These are phyloP conservation scores for Anisodus tanguticus DNA, from an alignment of 257 asterid species.

Conservation along the genomic window DNA sequence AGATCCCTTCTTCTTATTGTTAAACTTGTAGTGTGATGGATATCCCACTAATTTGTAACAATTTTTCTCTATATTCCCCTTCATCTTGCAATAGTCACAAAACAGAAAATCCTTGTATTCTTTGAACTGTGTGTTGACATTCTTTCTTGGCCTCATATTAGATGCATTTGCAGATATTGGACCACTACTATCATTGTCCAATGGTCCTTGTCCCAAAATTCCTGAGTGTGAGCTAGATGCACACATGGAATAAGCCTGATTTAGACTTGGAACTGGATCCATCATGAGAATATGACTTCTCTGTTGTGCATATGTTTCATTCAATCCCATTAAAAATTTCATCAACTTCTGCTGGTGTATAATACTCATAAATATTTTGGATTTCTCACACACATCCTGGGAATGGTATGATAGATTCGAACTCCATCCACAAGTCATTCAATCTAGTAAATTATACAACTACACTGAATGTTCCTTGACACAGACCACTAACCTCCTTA, in stretches of 20 bases:
- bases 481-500: too few species aligned
- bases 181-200: too few species aligned
- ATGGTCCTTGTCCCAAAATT: too few species aligned
- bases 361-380: neutral
- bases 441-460: too few species aligned
- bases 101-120: too few species aligned
- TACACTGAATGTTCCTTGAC: neutral
- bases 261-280: neutral
- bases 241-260: too few species aligned
- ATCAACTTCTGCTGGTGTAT: neutral
- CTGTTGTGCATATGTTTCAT: neutral
- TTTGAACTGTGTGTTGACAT: too few species aligned
- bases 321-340: neutral
- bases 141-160: neutral
- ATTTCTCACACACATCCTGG: neutral
- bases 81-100: neutral
- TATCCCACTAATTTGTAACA: neutral
- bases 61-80: too few species aligned
- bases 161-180: neutral
- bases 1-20: too few species aligned
- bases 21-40: neutral
- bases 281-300: too few species aligned
- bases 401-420: neutral
- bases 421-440: neutral
- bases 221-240: too few species aligned